These are phyloP conservation scores for Marchantia polymorpha DNA, from an alignment of 225 moss, liverwort and hornwort genomes.

Conservation along the genomic window DNA sequence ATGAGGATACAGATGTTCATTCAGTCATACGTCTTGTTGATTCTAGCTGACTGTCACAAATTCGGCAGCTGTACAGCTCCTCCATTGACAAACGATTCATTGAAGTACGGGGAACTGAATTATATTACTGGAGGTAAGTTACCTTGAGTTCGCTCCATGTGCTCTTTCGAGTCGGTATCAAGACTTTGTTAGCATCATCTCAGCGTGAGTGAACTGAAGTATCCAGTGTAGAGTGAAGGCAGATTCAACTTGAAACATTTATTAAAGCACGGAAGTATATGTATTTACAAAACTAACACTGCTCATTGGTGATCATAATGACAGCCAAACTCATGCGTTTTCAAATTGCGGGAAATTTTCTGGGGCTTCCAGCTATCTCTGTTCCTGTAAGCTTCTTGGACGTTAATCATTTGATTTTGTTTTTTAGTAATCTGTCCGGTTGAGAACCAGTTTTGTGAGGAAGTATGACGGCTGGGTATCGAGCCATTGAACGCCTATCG, in stretches of 20 bases:
- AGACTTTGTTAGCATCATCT: neutral
- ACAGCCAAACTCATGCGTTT: constrained; percentile 95
- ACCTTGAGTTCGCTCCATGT: neutral
- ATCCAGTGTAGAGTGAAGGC: neutral
- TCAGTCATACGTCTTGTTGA: neutral
- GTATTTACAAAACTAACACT: neutral
- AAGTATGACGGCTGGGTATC: too few relatives aligned
- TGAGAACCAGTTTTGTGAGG: too few relatives aligned
- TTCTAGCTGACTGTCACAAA: neutral
- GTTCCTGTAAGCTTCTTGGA: constrained; percentile 53
- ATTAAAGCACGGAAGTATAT: too few relatives aligned
- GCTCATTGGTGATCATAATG: neutral
- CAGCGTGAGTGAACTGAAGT: neutral
- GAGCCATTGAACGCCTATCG: too few relatives aligned
- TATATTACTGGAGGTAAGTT: constrained; percentile 72
- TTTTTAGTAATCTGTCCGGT: too few relatives aligned
- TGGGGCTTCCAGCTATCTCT: constrained; percentile 80
- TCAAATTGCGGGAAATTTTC: constrained; percentile 83
- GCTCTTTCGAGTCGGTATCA: neutral
- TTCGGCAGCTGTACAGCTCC: constrained; percentile 67
- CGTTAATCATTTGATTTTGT: too few relatives aligned
- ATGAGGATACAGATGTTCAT: too few relatives aligned
- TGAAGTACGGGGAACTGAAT: constrained; percentile 78
- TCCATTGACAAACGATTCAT: constrained; percentile 44
- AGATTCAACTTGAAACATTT: too few relatives aligned